Conservation (phyloP, 2,329 filamentous ascomycete species). For the Passalora sequoiae region DNA sequence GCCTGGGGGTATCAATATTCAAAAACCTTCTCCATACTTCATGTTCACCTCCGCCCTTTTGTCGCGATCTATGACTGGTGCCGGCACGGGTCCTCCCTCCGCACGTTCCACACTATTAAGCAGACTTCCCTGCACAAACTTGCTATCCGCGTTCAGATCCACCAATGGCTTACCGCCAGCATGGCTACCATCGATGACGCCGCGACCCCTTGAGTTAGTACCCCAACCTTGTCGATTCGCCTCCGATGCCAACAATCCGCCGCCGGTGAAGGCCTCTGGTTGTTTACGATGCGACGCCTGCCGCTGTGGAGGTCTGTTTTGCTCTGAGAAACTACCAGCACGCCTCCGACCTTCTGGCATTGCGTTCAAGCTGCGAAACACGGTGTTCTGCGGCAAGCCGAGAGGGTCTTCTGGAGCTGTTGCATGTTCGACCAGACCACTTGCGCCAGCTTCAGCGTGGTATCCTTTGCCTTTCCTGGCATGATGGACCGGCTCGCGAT, state of each 20-base stretch:
- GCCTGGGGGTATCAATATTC: slow-evolving; percentile 11
- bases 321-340: slow-evolving; percentile 3
- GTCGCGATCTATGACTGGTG: slow-evolving; percentile 37
- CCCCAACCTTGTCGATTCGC: slow-evolving; percentile 39
- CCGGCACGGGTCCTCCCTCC: slow-evolving; percentile 26
- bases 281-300: slow-evolving; percentile 1
- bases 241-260: slow-evolving; percentile 37
- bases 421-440: slow-evolving; percentile 12
- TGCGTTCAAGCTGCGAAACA: slow-evolving; percentile 13
- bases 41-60: slow-evolving; percentile 21
- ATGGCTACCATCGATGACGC: slow-evolving; percentile 43
- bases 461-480: slow-evolving; percentile 15
- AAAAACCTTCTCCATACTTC: slow-evolving; percentile 8
- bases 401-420: slow-evolving; percentile 18
- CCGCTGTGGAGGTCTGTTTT: slow-evolving; percentile 5
- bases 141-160: slow-evolving; percentile 38
- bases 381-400: slow-evolving; percentile 11
- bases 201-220: slow-evolving; percentile 36
- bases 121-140: slow-evolving; percentile 46
- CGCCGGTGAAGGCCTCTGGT: slow-evolving; percentile 40
- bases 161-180: slow-evolving; percentile 43
- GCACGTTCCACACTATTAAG: slow-evolving; percentile 40
- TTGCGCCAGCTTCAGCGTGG: slow-evolving; percentile 8
- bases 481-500: slow-evolving; percentile 19
- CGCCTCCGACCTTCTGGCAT: slow-evolving; percentile 12